phyloP scores from a whole-genome alignment of 805 yeast species.

The Lipomyces mesembrius region DNA sequence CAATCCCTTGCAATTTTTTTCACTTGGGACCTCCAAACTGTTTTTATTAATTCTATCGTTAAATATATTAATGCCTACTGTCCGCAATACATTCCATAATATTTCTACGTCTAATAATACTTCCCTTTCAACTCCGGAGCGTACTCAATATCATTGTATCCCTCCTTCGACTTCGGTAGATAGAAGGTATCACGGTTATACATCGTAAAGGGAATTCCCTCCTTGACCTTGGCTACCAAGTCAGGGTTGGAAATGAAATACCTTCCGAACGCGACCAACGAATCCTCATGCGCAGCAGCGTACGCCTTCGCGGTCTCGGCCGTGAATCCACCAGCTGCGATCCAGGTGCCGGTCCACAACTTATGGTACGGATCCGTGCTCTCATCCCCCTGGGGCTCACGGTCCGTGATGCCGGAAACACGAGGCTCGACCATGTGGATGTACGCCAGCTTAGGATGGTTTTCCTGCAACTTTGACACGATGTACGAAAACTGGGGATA shows the following conservation, averaged over 20 bases:
- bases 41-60: too few species aligned
- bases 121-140: slow-evolving; percentile 24
- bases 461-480: slow-evolving; percentile 49
- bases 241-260: slow-evolving; percentile 62
- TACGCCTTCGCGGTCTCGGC: slow-evolving; percentile 29
- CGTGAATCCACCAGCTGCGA: slow-evolving; percentile 38
- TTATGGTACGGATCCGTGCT: slow-evolving; percentile 14
- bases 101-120: slow-evolving; percentile 13
- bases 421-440: slow-evolving; percentile 56
- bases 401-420: slow-evolving; percentile 41
- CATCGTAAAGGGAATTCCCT: slow-evolving; percentile 49
- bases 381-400: slow-evolving; percentile 5
- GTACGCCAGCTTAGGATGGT: slow-evolving; percentile 49
- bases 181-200: slow-evolving; percentile 60
- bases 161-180: slow-evolving; percentile 23
- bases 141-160: slow-evolving; percentile 20
- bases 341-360: slow-evolving; percentile 34
- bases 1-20: too few species aligned
- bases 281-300: slow-evolving; percentile 18
- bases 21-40: too few species aligned
- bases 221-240: slow-evolving; percentile 52
- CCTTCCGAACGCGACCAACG: slow-evolving; percentile 53
- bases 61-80: too few species aligned
- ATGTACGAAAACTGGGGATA: slow-evolving; percentile 52
- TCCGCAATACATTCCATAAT: too few species aligned